Conservation (phyloP, 83 land plant genomes). For the Picea abies region DNA sequence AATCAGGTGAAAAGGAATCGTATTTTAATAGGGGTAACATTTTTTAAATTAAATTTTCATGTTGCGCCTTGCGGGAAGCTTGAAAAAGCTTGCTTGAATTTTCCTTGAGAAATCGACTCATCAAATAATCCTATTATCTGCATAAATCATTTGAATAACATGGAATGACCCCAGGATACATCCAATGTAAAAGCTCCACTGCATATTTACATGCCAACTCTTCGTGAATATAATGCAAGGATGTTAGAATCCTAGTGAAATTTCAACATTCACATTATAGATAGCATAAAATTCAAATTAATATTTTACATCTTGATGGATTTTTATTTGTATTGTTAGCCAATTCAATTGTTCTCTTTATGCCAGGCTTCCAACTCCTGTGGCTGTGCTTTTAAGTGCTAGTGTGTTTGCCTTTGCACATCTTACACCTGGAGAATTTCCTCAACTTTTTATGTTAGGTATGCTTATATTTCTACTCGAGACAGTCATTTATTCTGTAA, state of each 20-base stretch:
- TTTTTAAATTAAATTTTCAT: background rate
- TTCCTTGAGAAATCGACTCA: background rate
- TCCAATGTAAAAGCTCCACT: no score
- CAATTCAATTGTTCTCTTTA: background rate
- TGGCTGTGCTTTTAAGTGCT: slow-evolving; percentile 74
- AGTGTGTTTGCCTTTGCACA: slow-evolving; percentile 94
- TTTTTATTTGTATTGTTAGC: background rate
- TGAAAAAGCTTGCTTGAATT: background rate
- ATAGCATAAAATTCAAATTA: background rate
- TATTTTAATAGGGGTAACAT: background rate
- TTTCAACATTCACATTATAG: background rate
- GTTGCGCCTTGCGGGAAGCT: background rate
- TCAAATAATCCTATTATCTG: background rate
- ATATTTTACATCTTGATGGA: background rate
- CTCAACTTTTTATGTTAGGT: slow-evolving; percentile 95
- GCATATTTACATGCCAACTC: no score
- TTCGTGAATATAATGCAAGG: background rate
- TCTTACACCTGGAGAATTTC: slow-evolving; percentile 93
- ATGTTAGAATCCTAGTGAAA: background rate
- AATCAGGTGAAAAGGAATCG: background rate
- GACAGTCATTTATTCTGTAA: background rate
- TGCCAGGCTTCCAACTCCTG: slow-evolving; percentile 88
- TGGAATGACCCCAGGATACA: no score
- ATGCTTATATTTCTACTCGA: background rate
- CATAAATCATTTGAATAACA: no score